Percentiles rank a stretch among this genome's conserved stretches.
Evolutionary conservation across 129 eudicot species (phyloP).

Genomic region (Sambucus nigra): DNA sequence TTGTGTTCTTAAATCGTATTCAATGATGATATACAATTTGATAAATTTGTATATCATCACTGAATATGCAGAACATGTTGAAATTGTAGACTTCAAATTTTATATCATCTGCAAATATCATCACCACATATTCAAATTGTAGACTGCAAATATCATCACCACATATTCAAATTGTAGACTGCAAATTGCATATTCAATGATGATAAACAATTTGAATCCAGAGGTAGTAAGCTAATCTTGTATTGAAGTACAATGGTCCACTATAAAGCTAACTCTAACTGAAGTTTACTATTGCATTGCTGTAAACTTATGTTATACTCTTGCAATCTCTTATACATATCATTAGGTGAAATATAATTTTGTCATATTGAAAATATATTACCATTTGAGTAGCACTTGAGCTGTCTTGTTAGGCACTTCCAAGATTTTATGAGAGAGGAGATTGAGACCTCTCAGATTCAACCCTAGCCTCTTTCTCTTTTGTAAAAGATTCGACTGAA

Average conservation of each 20-base stretch:
- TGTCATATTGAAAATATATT: not conserved
- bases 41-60: no score
- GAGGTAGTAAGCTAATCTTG: slow-evolving; percentile 66
- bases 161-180: no score
- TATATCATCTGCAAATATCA: no score
- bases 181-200: no score
- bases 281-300: slow-evolving; percentile 84
- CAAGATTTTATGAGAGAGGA: slow-evolving; percentile 60
- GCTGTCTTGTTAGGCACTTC: slow-evolving; percentile 63
- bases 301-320: slow-evolving; percentile 90
- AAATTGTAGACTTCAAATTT: no score
- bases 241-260: slow-evolving; percentile 65
- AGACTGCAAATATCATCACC: no score
- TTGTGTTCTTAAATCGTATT: no score
- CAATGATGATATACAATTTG: no score
- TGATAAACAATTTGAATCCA: no score
- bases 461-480: slow-evolving; percentile 65
- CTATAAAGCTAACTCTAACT: slow-evolving; percentile 69
- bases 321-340: slow-evolving; percentile 79
- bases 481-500: slow-evolving; percentile 55
- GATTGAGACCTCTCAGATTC: slow-evolving; percentile 59
- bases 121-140: no score
- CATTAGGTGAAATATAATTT: slow-evolving; percentile 26
- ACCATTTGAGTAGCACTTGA: slow-evolving; percentile 68
- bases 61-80: no score